phyloP scores from a whole-genome alignment of 176 grass and related monocot species.

The Triticum turgidum region DNA sequence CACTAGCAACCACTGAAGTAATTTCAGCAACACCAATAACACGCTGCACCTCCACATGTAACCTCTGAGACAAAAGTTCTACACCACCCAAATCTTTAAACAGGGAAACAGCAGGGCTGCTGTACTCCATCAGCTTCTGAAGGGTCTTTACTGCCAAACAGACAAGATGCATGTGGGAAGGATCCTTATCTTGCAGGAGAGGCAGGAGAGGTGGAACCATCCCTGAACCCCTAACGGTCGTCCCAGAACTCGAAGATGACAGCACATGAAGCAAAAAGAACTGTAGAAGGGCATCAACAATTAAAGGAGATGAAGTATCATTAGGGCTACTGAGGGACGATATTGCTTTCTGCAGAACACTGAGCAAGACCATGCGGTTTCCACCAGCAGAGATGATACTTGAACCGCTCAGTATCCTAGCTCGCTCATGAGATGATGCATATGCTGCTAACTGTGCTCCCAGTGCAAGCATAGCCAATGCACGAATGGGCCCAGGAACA shows the following conservation, averaged over 20 bases:
- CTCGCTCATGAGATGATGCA: slow-evolving; percentile 96
- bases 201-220: slow-evolving; percentile 87
- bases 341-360: slow-evolving; percentile 94
- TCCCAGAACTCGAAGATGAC: slow-evolving; percentile 93
- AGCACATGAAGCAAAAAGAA: slow-evolving; percentile 99
- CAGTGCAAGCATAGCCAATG: slow-evolving; percentile 92
- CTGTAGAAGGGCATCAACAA: slow-evolving; percentile 97
- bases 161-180: slow-evolving; percentile 78
- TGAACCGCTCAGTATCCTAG: slow-evolving; percentile 86
- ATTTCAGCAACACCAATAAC: slow-evolving; percentile 64
- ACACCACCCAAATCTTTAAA: slow-evolving; percentile 97
- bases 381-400: slow-evolving; percentile 86
- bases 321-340: slow-evolving; percentile 72
- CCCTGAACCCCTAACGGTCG: slow-evolving; percentile 80
- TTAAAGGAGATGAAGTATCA: slow-evolving; percentile 80
- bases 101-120: slow-evolving; percentile 83
- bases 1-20: slow-evolving; percentile 56
- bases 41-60: slow-evolving; percentile 85
- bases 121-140: slow-evolving; percentile 97
- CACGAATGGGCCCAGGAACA: slow-evolving; percentile 78
- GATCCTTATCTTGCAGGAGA: slow-evolving; percentile 86
- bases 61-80: slow-evolving; percentile 75
- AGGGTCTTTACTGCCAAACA: slow-evolving; percentile 91
- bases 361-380: slow-evolving; percentile 91
- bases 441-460: slow-evolving; percentile 94